A percentile compares a stretch with the other conserved stretches of the same genome.
phyloP scores from a whole-genome alignment of 352 stramenopile species.

The Phytophthora citricola region DNA sequence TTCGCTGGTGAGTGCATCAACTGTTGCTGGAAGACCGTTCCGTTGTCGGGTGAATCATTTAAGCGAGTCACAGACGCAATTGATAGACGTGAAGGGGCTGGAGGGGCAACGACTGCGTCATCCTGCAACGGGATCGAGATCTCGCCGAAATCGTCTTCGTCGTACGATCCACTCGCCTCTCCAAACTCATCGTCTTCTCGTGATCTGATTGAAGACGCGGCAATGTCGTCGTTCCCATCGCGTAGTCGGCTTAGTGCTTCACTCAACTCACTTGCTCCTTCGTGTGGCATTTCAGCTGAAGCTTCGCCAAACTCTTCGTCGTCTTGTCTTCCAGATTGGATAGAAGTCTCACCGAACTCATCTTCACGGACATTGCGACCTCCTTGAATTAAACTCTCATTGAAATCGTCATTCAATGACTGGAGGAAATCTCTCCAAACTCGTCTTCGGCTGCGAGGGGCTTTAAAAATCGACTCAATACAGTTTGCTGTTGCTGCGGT shows the following conservation, averaged over 20 bases:
- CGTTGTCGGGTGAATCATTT: neutral
- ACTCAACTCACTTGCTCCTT: neutral
- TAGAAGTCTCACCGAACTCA: neutral
- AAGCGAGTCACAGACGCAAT: neutral
- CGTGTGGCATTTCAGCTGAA: neutral
- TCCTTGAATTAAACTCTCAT: too few relatives aligned
- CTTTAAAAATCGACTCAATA: too few relatives aligned
- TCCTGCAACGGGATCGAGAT: slow-evolving; percentile 27
- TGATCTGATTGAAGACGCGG: neutral
- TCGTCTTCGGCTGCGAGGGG: neutral
- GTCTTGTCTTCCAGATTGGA: neutral
- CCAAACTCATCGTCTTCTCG: slow-evolving; percentile 6
- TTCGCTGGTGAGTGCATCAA: slow-evolving; percentile 16
- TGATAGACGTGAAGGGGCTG: neutral
- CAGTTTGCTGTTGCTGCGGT: too few relatives aligned
- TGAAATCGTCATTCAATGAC: neutral
- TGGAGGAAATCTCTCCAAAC: neutral
- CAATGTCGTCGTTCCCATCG: slow-evolving; percentile 4
- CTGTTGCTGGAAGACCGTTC: neutral
- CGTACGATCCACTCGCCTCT: neutral
- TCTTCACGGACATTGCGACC: neutral
- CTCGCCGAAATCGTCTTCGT: slow-evolving; percentile 16
- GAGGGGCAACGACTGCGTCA: neutral
- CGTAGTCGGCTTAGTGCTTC: slow-evolving; percentile 1
- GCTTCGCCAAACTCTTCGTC: slow-evolving; percentile 8